These are phyloP conservation scores for Colletotrichum sp. DNA, from an alignment of 2,329 filamentous ascomycete genomes.

Conservation along the genomic window DNA sequence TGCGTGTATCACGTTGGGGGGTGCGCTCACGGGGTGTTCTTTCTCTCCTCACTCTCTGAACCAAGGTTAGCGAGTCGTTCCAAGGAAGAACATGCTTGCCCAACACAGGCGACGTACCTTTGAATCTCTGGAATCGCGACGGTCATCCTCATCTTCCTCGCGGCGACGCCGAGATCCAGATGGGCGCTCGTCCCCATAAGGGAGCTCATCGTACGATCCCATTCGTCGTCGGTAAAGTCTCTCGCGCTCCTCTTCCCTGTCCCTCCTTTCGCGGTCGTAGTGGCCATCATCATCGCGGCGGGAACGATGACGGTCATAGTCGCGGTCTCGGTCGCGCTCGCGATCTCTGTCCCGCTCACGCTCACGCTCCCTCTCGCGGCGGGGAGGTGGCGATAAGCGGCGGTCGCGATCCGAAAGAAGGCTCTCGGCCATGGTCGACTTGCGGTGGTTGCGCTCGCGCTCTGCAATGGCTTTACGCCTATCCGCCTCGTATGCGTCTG, in stretches of 20 bases:
- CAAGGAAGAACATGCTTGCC: neutral
- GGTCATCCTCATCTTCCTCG: constrained; percentile 78
- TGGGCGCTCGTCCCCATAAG: constrained; percentile 81
- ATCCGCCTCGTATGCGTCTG: constrained; percentile 94
- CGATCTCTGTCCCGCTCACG: constrained; percentile 36
- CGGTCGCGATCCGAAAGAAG: constrained; percentile 52
- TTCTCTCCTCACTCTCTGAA: constrained; percentile 63
- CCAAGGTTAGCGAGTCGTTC: constrained; percentile 29
- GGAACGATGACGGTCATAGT: constrained; percentile 57
- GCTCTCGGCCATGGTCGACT: constrained; percentile 72
- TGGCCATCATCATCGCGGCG: constrained; percentile 68
- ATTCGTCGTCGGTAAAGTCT: constrained; percentile 83
- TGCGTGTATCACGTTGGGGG: constrained; percentile 60
- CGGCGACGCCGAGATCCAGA: constrained; percentile 74
- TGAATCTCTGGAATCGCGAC: constrained; percentile 68
- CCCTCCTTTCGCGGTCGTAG: constrained; percentile 86
- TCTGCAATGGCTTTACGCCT: constrained; percentile 92
- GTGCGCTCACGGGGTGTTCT: constrained; percentile 64
- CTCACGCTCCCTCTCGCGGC: constrained; percentile 34
- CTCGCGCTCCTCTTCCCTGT: constrained; percentile 90
- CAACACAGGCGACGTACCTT: constrained; percentile 56
- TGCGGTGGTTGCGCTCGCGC: constrained; percentile 91
- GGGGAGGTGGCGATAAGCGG: constrained; percentile 43
- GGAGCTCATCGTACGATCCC: constrained; percentile 83
- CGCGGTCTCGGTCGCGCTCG: constrained; percentile 37